Evolutionary conservation across 305 asterid genomes (phyloP).

Genomic region (Petunia hybrid): DNA sequence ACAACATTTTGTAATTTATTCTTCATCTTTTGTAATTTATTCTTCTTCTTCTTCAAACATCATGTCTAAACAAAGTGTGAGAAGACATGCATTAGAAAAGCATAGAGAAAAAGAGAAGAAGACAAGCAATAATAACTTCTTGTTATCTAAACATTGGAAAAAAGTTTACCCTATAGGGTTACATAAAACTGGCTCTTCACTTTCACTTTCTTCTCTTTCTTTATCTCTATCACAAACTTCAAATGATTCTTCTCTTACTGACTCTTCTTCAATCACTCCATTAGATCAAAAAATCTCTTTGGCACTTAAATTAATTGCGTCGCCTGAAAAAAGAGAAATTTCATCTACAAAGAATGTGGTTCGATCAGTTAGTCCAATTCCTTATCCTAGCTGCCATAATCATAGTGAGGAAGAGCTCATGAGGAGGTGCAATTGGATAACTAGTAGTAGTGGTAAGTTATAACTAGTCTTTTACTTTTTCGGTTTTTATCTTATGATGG

Average conservation of each 20-base stretch:
- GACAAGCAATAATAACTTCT: slow-evolving; percentile 38
- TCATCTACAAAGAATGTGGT: slow-evolving; percentile 35
- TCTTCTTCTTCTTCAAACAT: slow-evolving; percentile 31
- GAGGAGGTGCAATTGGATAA: slow-evolving; percentile 87
- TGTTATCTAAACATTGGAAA: slow-evolving; percentile 63
- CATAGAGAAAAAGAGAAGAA: slow-evolving; percentile 58
- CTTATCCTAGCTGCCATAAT: background rate
- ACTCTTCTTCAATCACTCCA: slow-evolving; percentile 51
- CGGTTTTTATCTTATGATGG: background rate
- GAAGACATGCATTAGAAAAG: slow-evolving; percentile 53
- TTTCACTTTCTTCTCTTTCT: slow-evolving; percentile 76
- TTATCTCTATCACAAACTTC: slow-evolving; percentile 77
- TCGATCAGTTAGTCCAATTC: slow-evolving; percentile 35
- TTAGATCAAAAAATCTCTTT: slow-evolving; percentile 66
- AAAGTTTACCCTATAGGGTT: slow-evolving; percentile 78
- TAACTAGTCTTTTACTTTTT: background rate
- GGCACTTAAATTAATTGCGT: slow-evolving; percentile 62
- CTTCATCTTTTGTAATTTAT: slow-evolving; percentile 11
- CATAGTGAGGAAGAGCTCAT: slow-evolving; percentile 55
- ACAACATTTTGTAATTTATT: slow-evolving; percentile 30
- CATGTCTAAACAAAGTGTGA: slow-evolving; percentile 61
- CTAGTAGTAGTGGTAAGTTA: slow-evolving; percentile 74
- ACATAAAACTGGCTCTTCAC: slow-evolving; percentile 64
- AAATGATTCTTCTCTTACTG: slow-evolving; percentile 70
- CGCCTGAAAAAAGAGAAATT: slow-evolving; percentile 49